phyloP scores from a whole-genome alignment of 75 land plant species.

The Picea sitchensis region DNA sequence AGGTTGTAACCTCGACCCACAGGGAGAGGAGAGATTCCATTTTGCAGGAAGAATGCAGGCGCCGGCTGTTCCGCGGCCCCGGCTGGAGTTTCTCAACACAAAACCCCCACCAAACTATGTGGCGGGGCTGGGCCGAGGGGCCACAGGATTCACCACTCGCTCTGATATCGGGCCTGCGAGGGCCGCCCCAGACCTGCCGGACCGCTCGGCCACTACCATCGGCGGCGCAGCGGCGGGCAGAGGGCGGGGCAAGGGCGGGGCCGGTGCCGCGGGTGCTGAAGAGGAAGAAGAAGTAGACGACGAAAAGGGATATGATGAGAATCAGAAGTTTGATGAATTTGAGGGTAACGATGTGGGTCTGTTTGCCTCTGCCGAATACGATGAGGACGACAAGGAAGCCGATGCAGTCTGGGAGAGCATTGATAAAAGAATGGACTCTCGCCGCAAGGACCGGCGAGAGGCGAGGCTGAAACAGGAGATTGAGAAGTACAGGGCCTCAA shows the following conservation, averaged over 20 bases:
- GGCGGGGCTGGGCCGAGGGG: conserved; percentile 93
- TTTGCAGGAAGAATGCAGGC: conserved; percentile 61
- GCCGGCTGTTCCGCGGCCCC: conserved; percentile 48
- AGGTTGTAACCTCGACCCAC: too few species aligned
- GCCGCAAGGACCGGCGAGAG: conserved; percentile 74
- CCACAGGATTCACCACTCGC: conserved; percentile 95
- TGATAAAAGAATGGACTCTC: conserved; percentile 84
- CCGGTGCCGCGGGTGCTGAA: conserved; percentile 47
- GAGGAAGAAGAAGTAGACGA: conserved; percentile 83
- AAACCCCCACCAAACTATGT: conserved; percentile 94
- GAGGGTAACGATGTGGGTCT: conserved; percentile 51
- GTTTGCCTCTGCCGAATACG: conserved; percentile 89
- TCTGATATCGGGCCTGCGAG: conserved; percentile 99
- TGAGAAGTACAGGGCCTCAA: conserved; percentile 92
- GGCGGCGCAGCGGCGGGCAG: conserved; percentile 60
- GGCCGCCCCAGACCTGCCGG: conserved; percentile 94
- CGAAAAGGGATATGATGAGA: conserved; percentile 96
- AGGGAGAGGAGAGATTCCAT: too few species aligned
- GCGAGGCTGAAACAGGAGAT: conserved; percentile 67
- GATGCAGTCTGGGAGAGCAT: conserved; percentile 91
- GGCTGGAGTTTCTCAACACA: conserved; percentile 73
- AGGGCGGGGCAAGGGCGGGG: conserved; percentile 50
- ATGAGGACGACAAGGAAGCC: conserved; percentile 95
- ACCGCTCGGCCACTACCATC: conserved; percentile 66
- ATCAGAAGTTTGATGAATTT: conserved; percentile 98